Conservation (phyloP, 345 rosid genomes). For the Populus ilicifolia region DNA sequence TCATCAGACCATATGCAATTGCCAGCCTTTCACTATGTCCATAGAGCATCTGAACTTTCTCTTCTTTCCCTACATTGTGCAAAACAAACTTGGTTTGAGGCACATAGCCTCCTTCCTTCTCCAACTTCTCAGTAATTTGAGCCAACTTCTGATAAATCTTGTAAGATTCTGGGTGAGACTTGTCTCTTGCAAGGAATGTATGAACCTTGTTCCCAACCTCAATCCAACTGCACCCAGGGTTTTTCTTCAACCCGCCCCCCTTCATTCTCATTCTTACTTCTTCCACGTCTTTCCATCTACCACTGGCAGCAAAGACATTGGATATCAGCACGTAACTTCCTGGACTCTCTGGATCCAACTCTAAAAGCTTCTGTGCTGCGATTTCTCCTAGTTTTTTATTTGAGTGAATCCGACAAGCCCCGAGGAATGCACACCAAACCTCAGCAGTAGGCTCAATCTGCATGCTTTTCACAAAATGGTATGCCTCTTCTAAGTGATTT, state of each 20-base stretch:
- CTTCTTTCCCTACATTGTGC: slow-evolving; percentile 57
- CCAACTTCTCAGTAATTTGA: slow-evolving; percentile 48
- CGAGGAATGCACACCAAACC: slow-evolving; percentile 85
- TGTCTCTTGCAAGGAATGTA: slow-evolving; percentile 73
- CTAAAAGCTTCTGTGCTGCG: slow-evolving; percentile 58
- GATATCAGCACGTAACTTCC: slow-evolving; percentile 82
- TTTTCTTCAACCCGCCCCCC: slow-evolving; percentile 66
- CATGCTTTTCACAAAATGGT: slow-evolving; percentile 61
- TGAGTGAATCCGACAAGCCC: slow-evolving; percentile 71
- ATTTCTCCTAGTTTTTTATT: slow-evolving; percentile 64
- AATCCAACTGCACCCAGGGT: slow-evolving; percentile 93
- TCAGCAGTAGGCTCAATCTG: slow-evolving; percentile 58
- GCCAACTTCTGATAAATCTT: slow-evolving; percentile 50
- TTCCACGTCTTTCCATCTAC: slow-evolving; percentile 70
- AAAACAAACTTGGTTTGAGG: slow-evolving; percentile 63
- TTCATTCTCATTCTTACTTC: slow-evolving; percentile 61
- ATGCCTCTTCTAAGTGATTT: slow-evolving; percentile 65
- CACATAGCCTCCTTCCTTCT: slow-evolving; percentile 61
- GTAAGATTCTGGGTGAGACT: slow-evolving; percentile 60
- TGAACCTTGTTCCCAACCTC: slow-evolving; percentile 63
- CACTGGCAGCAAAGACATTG: slow-evolving; percentile 66
- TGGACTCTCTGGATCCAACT: slow-evolving; percentile 52
- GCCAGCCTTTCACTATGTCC: slow-evolving; percentile 86
- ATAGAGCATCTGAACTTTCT: slow-evolving; percentile 63
- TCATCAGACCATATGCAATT: slow-evolving; percentile 60